Evolutionary conservation across 2,329 filamentous ascomycete genomes (phyloP).

Genomic region (Aspergillus intermedius): DNA sequence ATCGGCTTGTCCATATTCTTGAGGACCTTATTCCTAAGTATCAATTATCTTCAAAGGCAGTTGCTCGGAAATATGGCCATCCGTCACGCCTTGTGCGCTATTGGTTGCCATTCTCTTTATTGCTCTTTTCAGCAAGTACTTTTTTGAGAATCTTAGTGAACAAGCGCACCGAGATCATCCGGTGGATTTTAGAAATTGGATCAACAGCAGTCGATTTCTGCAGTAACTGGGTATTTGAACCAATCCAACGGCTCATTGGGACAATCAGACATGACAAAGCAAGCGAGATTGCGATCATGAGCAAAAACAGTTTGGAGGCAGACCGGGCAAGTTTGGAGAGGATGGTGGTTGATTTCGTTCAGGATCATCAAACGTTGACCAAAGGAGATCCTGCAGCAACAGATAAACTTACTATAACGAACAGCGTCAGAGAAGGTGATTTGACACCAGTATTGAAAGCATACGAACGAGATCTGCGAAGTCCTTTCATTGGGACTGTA

Average conservation of each 20-base stretch:
- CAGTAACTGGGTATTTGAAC: conserved; percentile 92
- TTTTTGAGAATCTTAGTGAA: conserved; percentile 72
- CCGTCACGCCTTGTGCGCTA: conserved; percentile 73
- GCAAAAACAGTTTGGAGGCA: conserved; percentile 79
- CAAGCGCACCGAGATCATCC: conserved; percentile 66
- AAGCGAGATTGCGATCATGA: conserved; percentile 95
- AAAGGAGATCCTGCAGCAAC: conserved; percentile 49
- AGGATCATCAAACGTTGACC: conserved; percentile 63
- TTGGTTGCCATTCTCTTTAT: conserved; percentile 70
- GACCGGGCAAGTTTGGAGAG: conserved; percentile 88
- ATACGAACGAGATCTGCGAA: conserved; percentile 81
- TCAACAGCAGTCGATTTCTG: conserved; percentile 81
- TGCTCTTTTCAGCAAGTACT: conserved; percentile 77
- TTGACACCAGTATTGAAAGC: conserved; percentile 84
- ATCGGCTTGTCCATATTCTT: conserved; percentile 53
- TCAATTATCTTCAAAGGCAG: conserved; percentile 46
- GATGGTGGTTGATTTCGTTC: conserved; percentile 95
- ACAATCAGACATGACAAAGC: conserved; percentile 90
- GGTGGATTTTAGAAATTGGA: conserved; percentile 75
- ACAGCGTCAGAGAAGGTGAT: conserved; percentile 83
- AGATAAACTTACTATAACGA: conserved; percentile 67
- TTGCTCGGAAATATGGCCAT: conserved; percentile 62
- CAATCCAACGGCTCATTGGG: conserved; percentile 71
- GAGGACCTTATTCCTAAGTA: conserved; percentile 63
- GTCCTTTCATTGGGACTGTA: conserved; percentile 73